A percentile compares a stretch with the other conserved stretches of the same genome.
Conservation (phyloP, 306 rosid genomes). For the Lathyrus sativus region DNA sequence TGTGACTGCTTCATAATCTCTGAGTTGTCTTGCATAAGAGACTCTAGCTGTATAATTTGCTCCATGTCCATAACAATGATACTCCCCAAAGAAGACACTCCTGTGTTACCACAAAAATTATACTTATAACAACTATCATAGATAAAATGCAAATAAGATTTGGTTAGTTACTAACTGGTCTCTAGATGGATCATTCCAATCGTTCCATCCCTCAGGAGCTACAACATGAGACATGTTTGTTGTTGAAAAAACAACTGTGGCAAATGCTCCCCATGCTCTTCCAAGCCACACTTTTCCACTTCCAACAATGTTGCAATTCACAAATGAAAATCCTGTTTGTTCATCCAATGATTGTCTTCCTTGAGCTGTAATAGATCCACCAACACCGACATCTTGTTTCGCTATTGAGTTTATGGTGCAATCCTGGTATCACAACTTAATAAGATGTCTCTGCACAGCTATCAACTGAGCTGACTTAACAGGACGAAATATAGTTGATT, state of each 20-base stretch:
- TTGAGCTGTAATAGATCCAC: conserved; percentile 80
- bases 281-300: conserved; percentile 86
- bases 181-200: conserved; percentile 71
- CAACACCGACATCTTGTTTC: conserved; percentile 45
- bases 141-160: background rate
- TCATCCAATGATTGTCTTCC: conserved; percentile 55
- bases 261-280: conserved; percentile 77
- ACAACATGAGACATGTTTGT: conserved; percentile 71
- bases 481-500: too few relatives aligned
- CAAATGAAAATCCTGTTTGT: conserved; percentile 69
- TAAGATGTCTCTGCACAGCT: background rate
- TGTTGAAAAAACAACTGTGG: conserved; percentile 62
- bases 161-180: conserved; percentile 49
- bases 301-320: conserved; percentile 73
- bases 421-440: conserved; percentile 41
- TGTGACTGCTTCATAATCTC: conserved; percentile 50
- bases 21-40: conserved; percentile 69
- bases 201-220: conserved; percentile 72
- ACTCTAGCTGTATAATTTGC: conserved; percentile 56
- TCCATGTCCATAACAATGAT: conserved; percentile 60
- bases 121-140: background rate
- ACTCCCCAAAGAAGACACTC: conserved; percentile 74
- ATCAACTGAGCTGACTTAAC: too few relatives aligned
- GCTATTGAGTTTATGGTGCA: conserved; percentile 67
- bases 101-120: conserved; percentile 40